Conservation (phyloP, 148 eudicot genomes). For the Rhododendron kiyosumense region DNA sequence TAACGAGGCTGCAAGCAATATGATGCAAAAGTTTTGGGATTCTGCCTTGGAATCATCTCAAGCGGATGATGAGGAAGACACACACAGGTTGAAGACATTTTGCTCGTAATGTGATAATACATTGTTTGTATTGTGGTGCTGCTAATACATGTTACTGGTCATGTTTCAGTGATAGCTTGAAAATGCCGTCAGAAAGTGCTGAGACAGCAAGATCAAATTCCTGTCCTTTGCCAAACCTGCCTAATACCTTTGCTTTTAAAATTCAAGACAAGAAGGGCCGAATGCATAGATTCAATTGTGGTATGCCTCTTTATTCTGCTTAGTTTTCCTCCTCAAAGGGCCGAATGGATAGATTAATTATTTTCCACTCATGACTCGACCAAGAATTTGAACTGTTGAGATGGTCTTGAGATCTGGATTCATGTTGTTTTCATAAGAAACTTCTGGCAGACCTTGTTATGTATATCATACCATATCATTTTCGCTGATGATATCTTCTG, state of each 20-base stretch:
- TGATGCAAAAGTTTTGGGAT: constrained; percentile 98
- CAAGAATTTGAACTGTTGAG: background rate
- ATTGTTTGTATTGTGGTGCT: background rate
- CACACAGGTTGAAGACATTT: constrained; percentile 46
- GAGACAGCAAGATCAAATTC: constrained; percentile 53
- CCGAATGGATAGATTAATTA: constrained; percentile 27
- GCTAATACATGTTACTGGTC: constrained; percentile 9
- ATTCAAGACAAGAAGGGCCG: constrained; percentile 77
- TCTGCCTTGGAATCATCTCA: constrained; percentile 70
- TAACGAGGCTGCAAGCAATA: constrained; percentile 57
- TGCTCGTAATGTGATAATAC: background rate
- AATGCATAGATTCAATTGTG: constrained; percentile 83
- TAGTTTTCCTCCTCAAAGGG: constrained; percentile 29
- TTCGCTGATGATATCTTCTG: background rate
- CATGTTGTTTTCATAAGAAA: background rate
- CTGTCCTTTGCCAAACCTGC: constrained; percentile 33
- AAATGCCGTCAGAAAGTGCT: constrained; percentile 54
- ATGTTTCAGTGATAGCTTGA: constrained; percentile 30
- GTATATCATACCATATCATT: background rate
- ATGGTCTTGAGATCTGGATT: background rate
- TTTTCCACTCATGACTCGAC: background rate
- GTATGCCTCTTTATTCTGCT: constrained; percentile 35
- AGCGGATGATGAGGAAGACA: constrained; percentile 70
- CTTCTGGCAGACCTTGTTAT: background rate
- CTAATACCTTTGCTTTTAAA: constrained; percentile 60